phyloP scores from a whole-genome alignment of 805 yeast species.

The Barnettozyma wickerhamii region DNA sequence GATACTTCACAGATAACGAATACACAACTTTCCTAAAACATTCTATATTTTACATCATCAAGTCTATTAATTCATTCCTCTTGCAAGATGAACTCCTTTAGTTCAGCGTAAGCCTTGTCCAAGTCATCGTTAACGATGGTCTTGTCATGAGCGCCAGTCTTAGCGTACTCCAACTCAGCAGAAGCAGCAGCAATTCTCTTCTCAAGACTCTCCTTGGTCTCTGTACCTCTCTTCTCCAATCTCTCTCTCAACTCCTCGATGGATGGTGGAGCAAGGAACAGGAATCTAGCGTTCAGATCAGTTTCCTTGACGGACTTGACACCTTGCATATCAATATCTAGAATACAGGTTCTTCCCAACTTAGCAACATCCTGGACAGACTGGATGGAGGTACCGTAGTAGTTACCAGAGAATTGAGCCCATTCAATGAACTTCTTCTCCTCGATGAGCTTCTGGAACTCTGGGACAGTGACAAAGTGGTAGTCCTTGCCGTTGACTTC shows the following conservation, averaged over 20 bases:
- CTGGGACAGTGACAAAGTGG: slow-evolving; percentile 77
- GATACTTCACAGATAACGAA: slow-evolving; percentile 1
- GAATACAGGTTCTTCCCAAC: slow-evolving; percentile 72
- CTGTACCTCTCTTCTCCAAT: slow-evolving; percentile 90
- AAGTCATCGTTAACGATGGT: slow-evolving; percentile 88
- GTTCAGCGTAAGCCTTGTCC: slow-evolving; percentile 79
- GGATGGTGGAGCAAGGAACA: slow-evolving; percentile 92
- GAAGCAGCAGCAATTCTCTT: slow-evolving; percentile 85
- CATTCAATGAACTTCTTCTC: slow-evolving; percentile 85
- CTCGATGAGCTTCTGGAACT: slow-evolving; percentile 71
- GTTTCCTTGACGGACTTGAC: slow-evolving; percentile 87
- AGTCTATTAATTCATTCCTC: slow-evolving; percentile 9
- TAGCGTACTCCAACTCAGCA: slow-evolving; percentile 84
- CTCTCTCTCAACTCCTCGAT: slow-evolving; percentile 72
- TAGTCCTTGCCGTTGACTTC: slow-evolving; percentile 88
- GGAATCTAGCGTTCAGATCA: slow-evolving; percentile 74
- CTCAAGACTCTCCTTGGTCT: slow-evolving; percentile 76
- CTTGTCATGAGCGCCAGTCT: slow-evolving; percentile 89
- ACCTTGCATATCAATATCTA: slow-evolving; percentile 99
- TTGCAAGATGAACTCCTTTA: slow-evolving; percentile 70
- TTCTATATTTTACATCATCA: neutral
- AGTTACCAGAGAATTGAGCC: slow-evolving; percentile 98
- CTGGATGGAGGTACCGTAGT: slow-evolving; percentile 89
- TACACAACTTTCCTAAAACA: neutral
- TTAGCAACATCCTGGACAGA: slow-evolving; percentile 62